Percentiles rank a stretch among this genome's conserved stretches.
phyloP scores from a whole-genome alignment of 2,329 filamentous ascomycete genomes.

The Ophiocordyceps camponoti-leonardi region DNA sequence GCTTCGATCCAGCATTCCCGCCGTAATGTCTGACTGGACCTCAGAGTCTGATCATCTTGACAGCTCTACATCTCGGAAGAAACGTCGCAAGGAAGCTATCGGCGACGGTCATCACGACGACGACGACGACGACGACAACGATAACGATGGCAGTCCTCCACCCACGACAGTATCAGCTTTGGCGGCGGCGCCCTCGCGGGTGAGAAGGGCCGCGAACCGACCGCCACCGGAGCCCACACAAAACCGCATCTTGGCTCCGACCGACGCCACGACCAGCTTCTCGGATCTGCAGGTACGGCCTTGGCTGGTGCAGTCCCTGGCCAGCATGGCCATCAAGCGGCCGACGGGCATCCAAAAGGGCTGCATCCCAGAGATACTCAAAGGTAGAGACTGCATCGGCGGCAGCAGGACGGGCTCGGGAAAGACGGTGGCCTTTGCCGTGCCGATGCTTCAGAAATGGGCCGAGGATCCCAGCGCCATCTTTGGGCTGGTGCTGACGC shows the following conservation, averaged over 20 bases:
- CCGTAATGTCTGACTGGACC: background rate
- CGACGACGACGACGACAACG: conserved; percentile 12
- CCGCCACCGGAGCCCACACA: conserved; percentile 7
- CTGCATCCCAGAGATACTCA: conserved; percentile 83
- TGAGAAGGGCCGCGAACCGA: conserved; percentile 21
- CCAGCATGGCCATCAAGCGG: conserved; percentile 60
- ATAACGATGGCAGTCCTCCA: conserved; percentile 14
- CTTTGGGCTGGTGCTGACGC: conserved; percentile 77
- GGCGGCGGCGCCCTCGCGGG: conserved; percentile 34
- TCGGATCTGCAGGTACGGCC: conserved; percentile 55
- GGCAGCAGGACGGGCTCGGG: conserved; percentile 89
- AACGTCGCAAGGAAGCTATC: conserved; percentile 19
- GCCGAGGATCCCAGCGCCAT: conserved; percentile 82
- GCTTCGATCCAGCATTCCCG: too few relatives aligned
- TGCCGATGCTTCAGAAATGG: conserved; percentile 88
- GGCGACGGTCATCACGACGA: conserved; percentile 10
- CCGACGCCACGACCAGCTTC: conserved; percentile 47
- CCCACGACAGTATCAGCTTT: conserved; percentile 19
- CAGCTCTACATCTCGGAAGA: conserved; percentile 25
- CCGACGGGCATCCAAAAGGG: conserved; percentile 87
- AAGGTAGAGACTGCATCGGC: conserved; percentile 86
- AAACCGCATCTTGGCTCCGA: conserved; percentile 29
- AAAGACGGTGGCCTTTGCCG: conserved; percentile 92
- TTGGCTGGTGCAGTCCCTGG: conserved; percentile 75
- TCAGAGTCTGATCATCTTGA: conserved; percentile 30